Evolutionary conservation across 352 stramenopile genomes (phyloP), one percentile per base, ranked within the genome.

Genomic region (Phytopythium helicoides): DNA sequence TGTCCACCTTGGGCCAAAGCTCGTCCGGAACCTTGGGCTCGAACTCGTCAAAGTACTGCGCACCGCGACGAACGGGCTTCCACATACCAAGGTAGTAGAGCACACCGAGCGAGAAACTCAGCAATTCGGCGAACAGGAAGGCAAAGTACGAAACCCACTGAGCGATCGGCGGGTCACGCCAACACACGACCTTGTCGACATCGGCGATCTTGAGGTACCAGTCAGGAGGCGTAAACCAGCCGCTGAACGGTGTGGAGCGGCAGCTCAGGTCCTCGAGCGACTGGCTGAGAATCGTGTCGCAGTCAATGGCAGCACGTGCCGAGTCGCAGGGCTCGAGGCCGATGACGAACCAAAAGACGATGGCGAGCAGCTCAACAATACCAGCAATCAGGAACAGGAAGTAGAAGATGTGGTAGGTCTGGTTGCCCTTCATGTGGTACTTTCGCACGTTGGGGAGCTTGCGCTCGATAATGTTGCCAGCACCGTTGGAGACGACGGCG

Each of bases 81-180:
- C 84, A 92, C 84, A 94, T 94, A 14, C 84, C 84, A 19, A 94
- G 56, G 68, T 94, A 94, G 68, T 94, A 94, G 37, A 94, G 69
- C 19, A 87, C 56, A 22, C 81, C 76, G 8, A 94, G 54, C 26
- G 80, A 52, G 33, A 92, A 91, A 25, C 60, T 86, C 28, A 94
- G 48, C 18, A 91, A 11, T 47, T 94, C 84, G 4, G 79, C 84
- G 25, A 81, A 68, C 14, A 92, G 47, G 64, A 94, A 66, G 14
- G 75, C 66, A 40, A 92, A 91, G 73, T 89, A 92, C 49, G 84
- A 88, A 6, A 70, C 62, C 84, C 84, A 94, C 69, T 94, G 84
- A 22, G 77, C 51, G 45, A 94, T 89, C 7, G 81, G 78, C 4
- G 84, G 84, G 41, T 89, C 62, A 36, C 73, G 77, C 64, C 91